phyloP scores from a whole-genome alignment of 1,139 yeast genomes.

The Kodamaea anthophila region DNA sequence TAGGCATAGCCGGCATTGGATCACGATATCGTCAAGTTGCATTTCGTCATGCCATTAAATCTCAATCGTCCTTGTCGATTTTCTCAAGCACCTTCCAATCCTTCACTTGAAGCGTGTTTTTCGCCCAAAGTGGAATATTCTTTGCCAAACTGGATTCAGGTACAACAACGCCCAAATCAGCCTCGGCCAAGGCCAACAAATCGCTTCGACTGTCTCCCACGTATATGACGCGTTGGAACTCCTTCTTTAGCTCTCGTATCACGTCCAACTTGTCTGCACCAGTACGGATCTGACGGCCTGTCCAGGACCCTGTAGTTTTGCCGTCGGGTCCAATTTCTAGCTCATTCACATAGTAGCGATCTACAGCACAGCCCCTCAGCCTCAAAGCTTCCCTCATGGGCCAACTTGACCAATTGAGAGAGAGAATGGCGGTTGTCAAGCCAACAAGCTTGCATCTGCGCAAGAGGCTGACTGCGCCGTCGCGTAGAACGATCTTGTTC shows the following conservation, averaged over 20 bases:
- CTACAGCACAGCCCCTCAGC: slow-evolving; percentile 22
- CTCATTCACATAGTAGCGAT: slow-evolving; percentile 40
- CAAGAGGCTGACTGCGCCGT: slow-evolving; percentile 39
- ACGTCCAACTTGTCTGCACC: slow-evolving; percentile 48
- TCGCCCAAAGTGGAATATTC: slow-evolving; percentile 4
- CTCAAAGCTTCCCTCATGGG: slow-evolving; percentile 40
- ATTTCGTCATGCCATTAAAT: too few species aligned
- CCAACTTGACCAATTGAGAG: slow-evolving; percentile 60
- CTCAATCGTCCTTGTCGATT: too few species aligned
- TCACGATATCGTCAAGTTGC: too few species aligned
- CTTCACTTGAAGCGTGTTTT: neutral
- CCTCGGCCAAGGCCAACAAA: slow-evolving; percentile 44
- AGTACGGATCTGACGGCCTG: slow-evolving; percentile 32
- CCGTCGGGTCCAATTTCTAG: slow-evolving; percentile 32
- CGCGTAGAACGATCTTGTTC: slow-evolving; percentile 29
- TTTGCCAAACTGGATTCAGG: slow-evolving; percentile 1
- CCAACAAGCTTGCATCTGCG: slow-evolving; percentile 14
- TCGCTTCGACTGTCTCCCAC: slow-evolving; percentile 69
- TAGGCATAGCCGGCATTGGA: too few species aligned
- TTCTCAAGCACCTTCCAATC: slow-evolving; percentile 3
- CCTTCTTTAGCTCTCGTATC: slow-evolving; percentile 16
- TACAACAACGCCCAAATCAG: slow-evolving; percentile 46
- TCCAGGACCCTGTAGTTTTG: slow-evolving; percentile 36
- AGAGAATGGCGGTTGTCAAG: slow-evolving; percentile 43
- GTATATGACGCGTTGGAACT: slow-evolving; percentile 29